phyloP scores from a whole-genome alignment of 164 flowering plant genomes.

The Tinospora cordifolia region DNA sequence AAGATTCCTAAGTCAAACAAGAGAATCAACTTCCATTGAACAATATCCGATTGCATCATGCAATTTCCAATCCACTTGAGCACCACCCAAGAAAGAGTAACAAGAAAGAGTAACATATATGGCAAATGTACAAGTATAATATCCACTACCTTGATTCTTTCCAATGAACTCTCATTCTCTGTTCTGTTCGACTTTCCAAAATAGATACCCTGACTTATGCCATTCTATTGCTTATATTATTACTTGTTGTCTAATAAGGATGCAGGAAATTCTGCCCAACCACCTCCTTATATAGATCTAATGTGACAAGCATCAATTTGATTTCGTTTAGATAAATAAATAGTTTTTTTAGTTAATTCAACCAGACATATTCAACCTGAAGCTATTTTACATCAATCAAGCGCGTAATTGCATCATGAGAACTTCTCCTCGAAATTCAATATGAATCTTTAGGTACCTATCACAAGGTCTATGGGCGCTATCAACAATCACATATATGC shows the following conservation, averaged over 20 bases:
- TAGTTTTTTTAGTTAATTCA: neutral
- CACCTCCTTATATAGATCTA: too few species aligned
- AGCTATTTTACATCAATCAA: neutral
- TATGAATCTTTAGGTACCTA: too few species aligned
- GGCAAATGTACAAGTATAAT: neutral
- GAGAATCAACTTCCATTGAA: neutral
- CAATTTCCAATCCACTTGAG: neutral
- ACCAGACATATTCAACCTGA: neutral
- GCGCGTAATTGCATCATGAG: too few species aligned
- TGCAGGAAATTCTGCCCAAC: too few species aligned
- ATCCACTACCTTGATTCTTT: neutral
- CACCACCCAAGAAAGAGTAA: neutral
- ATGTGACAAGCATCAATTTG: too few species aligned
- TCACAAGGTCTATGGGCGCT: too few species aligned
- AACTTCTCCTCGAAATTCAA: too few species aligned
- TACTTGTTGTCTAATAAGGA: too few species aligned
- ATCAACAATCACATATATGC: neutral
- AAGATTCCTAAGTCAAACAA: conserved; percentile 44
- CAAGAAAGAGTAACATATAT: neutral
- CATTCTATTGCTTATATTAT: neutral
- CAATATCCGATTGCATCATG: neutral
- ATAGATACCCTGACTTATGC: neutral
- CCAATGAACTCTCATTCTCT: neutral
- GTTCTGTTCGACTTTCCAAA: neutral
- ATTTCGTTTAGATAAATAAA: too few species aligned